phyloP scores from a whole-genome alignment of 352 stramenopile genomes.

The Blastocystis sp. region DNA sequence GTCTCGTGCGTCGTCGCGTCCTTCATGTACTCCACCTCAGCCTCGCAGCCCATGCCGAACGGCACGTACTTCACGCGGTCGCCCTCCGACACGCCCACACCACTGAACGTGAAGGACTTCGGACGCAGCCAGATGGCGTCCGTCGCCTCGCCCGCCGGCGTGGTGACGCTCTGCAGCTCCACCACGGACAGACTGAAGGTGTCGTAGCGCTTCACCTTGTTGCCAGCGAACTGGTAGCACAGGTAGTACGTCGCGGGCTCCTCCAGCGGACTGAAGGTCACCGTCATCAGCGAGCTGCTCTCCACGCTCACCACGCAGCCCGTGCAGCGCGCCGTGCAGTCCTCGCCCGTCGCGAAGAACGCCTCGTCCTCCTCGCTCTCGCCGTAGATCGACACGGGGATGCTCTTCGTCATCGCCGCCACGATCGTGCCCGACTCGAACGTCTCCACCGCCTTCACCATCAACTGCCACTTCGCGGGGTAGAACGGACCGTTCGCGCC shows the following conservation, averaged over 20 bases:
- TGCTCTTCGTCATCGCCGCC: neutral
- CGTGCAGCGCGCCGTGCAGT: neutral
- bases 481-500: conserved; percentile 12
- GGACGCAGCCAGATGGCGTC: conserved; percentile 49
- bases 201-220: conserved; percentile 5
- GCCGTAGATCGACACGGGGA: conserved; percentile 11
- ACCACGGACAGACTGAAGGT: conserved; percentile 46
- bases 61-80: conserved; percentile 68
- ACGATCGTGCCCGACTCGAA: conserved; percentile 29
- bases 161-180: conserved; percentile 26
- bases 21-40: conserved; percentile 51
- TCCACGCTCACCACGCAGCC: neutral
- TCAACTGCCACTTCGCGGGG: conserved; percentile 60
- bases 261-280: neutral
- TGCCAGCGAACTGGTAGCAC: conserved; percentile 52
- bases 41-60: conserved; percentile 9
- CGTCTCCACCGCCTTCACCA: conserved; percentile 36
- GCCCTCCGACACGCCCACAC: conserved; percentile 33
- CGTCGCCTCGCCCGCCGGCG: neutral
- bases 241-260: neutral
- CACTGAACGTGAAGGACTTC: conserved; percentile 40
- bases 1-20: neutral
- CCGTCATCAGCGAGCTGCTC: neutral
- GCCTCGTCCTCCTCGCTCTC: conserved; percentile 23
- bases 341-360: conserved; percentile 3